Conservation (phyloP, 495 filamentous ascomycete genomes). For the Daldinia childiae region DNA sequence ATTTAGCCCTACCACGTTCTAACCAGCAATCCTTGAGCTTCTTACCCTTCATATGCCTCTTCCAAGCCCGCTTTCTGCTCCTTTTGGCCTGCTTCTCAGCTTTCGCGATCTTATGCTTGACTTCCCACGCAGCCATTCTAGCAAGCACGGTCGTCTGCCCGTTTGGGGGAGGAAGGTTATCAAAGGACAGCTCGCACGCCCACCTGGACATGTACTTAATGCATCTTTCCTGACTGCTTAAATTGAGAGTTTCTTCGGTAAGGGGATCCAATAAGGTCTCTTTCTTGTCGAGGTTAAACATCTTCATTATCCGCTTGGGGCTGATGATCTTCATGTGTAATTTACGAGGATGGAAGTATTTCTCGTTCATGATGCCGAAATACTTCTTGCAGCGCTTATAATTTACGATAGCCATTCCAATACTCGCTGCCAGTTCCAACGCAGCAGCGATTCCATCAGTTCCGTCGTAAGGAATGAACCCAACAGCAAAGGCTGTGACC, state of each 20-base stretch:
- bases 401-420: conserved; percentile 17
- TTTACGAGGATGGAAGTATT: conserved; percentile 40
- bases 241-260: conserved; percentile 27
- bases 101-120: conserved; percentile 32
- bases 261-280: conserved; percentile 34
- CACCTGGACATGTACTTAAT: conserved; percentile 30
- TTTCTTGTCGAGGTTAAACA: conserved; percentile 34
- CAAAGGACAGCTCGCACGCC: conserved; percentile 35
- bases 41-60: conserved; percentile 41
- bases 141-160: conserved; percentile 30
- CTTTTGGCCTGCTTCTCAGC: conserved; percentile 20
- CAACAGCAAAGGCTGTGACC: conserved; percentile 17
- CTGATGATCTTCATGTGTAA: conserved; percentile 34
- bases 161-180: conserved; percentile 38
- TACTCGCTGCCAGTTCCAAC: conserved; percentile 20
- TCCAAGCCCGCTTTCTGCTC: conserved; percentile 33
- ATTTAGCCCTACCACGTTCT: conserved; percentile 24
- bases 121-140: conserved; percentile 39
- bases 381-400: conserved; percentile 26
- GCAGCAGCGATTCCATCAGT: conserved; percentile 24
- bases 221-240: conserved; percentile 38
- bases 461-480: conserved; percentile 33
- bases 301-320: conserved; percentile 30
- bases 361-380: conserved; percentile 33
- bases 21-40: conserved; percentile 27